Percentiles rank a stretch among this genome's conserved stretches.
These are phyloP conservation scores for Claviceps pusilla DNA, from an alignment of 2,329 filamentous ascomycete species.

Conservation along the genomic window DNA sequence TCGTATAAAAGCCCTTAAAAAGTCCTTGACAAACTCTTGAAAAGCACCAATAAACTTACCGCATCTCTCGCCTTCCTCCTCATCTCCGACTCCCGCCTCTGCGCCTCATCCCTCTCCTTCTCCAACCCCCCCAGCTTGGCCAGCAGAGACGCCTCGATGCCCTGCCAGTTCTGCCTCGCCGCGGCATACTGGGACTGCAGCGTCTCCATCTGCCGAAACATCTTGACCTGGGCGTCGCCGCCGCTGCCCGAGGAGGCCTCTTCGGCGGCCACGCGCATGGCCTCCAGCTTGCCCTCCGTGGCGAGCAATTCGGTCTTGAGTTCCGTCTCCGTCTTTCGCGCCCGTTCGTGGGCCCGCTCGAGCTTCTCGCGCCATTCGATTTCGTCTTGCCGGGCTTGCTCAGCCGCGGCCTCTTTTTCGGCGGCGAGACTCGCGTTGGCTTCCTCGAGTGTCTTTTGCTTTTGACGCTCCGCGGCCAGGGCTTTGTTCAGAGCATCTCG, in stretches of 20 bases:
- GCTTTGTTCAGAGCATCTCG: slow-evolving; percentile 52
- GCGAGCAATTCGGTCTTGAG: slow-evolving; percentile 62
- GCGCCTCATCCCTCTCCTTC: slow-evolving; percentile 78
- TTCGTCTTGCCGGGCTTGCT: slow-evolving; percentile 55
- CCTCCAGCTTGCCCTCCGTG: slow-evolving; percentile 80
- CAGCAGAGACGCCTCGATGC: slow-evolving; percentile 75
- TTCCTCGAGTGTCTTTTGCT: slow-evolving; percentile 39
- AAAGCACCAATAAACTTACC: slow-evolving; percentile 32
- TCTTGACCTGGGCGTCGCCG: slow-evolving; percentile 74
- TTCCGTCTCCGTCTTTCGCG: slow-evolving; percentile 56
- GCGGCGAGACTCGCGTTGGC: slow-evolving; percentile 51
- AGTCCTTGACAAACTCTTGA: not conserved
- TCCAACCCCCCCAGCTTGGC: slow-evolving; percentile 65
- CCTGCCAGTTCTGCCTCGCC: slow-evolving; percentile 94
- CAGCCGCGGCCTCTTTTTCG: slow-evolving; percentile 61
- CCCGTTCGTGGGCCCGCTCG: slow-evolving; percentile 55
- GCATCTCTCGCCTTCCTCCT: slow-evolving; percentile 79
- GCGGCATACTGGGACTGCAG: slow-evolving; percentile 89
- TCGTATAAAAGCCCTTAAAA: not conserved
- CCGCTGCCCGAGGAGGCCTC: slow-evolving; percentile 72
- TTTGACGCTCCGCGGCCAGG: slow-evolving; percentile 49
- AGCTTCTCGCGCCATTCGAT: slow-evolving; percentile 58
- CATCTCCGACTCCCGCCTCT: slow-evolving; percentile 70
- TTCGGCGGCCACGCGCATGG: slow-evolving; percentile 70
- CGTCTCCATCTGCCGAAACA: slow-evolving; percentile 86